Percentiles rank a stretch among this genome's conserved stretches.
These are phyloP conservation scores for Candida silvatica DNA, from an alignment of 805 yeast genomes.

Conservation along the genomic window DNA sequence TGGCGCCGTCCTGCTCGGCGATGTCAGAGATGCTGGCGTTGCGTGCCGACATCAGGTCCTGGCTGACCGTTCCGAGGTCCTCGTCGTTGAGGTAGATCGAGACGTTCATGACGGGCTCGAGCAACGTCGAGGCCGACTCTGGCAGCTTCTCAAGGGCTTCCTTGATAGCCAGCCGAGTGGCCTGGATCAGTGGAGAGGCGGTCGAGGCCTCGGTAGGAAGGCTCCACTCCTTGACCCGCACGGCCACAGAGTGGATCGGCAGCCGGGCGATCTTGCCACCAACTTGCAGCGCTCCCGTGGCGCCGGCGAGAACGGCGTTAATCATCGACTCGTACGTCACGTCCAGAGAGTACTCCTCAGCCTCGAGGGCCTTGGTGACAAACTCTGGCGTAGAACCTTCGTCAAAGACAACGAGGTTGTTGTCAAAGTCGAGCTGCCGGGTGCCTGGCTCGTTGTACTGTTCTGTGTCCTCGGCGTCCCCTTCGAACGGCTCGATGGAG, in stretches of 20 bases:
- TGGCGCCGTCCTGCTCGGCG: slow-evolving; percentile 43
- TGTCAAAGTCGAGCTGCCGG: slow-evolving; percentile 34
- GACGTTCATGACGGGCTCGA: slow-evolving; percentile 87
- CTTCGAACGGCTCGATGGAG: slow-evolving; percentile 25
- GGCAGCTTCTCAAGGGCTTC: slow-evolving; percentile 26
- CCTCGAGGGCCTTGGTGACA: slow-evolving; percentile 14
- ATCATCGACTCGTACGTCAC: slow-evolving; percentile 39
- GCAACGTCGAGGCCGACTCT: slow-evolving; percentile 36
- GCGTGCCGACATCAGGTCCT: slow-evolving; percentile 73
- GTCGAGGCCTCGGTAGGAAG: slow-evolving; percentile 40
- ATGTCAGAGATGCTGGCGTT: slow-evolving; percentile 67
- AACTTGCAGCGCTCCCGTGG: slow-evolving; percentile 50
- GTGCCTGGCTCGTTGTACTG: slow-evolving; percentile 31
- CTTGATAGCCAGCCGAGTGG: slow-evolving; percentile 36
- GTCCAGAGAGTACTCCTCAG: slow-evolving; percentile 37
- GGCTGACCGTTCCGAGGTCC: slow-evolving; percentile 74
- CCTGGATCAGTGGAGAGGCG: slow-evolving; percentile 32
- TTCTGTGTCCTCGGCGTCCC: slow-evolving; percentile 20
- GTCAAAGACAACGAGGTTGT: slow-evolving; percentile 36
- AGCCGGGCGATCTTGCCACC: slow-evolving; percentile 57
- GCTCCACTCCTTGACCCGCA: slow-evolving; percentile 43
- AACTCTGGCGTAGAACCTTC: slow-evolving; percentile 14
- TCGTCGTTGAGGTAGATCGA: slow-evolving; percentile 57
- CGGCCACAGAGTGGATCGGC: slow-evolving; percentile 51
- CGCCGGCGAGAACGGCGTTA: slow-evolving; percentile 49